Evolutionary conservation across 2,329 filamentous ascomycete genomes (phyloP), one percentile per base, ranked within the genome.

Genomic region (Tolypocladium paradoxum): DNA sequence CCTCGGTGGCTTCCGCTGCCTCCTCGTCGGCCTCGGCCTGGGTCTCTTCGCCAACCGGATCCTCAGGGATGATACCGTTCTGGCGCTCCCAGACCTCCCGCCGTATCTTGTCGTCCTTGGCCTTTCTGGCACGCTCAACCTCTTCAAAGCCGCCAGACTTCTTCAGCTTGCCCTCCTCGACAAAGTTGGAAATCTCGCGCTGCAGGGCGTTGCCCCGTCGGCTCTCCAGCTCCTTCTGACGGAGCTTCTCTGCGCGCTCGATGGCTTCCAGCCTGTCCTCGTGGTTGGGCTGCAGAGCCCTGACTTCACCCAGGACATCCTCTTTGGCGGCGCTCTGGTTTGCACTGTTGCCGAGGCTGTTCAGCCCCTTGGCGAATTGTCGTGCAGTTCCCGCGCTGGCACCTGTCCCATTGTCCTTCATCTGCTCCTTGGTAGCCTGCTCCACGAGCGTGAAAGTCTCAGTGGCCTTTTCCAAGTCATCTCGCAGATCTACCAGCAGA

Each of bases 341-440:
- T 65, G 70, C 61, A 53, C 71, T 76, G 62, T 76, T 76, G 53
- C 84, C 73, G 50, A 76, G 75, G 58, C 73, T 77, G 48, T 66
- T 65, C 3, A 84, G 69, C 1, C 79, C 79, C 59, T 74, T 76
- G 51, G 78, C 79, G 58, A 84, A 78, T 49, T 77, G 76, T 8
- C 78, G 69, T 20, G 81, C 81, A 6, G 76, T 76, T 47, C 72
- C 74, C 12, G 73, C 72, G 49, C 76, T 74, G 38, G 68, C 68
- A 5, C 71, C 70, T 6, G 79, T 79, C 49, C 81, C 79, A 48
- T 74, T 79, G 55, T 87, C 85, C 66, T 95, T 89, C 70, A 95
- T 88, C 67, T 99, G 93, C 71, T 97, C 90, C 72, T 95, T 96
- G n/a, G 91, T 97, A 9, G 93, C 93, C 71, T 97, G 88, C 70